Conservation (phyloP, 2,329 filamentous ascomycete species). For the Fusarium temperatum region DNA sequence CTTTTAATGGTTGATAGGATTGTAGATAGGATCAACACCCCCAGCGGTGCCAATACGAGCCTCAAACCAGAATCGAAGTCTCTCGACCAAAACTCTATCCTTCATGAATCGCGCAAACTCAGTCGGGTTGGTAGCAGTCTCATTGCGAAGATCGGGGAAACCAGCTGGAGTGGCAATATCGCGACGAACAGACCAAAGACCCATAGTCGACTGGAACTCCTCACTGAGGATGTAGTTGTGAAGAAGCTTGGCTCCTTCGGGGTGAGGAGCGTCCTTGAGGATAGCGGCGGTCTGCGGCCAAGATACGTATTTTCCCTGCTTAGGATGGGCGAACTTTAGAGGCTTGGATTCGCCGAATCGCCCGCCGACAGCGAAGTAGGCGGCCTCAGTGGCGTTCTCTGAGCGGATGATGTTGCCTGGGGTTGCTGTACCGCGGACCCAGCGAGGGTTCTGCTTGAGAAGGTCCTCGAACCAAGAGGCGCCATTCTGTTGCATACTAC, state of each 20-base stretch:
- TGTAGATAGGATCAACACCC: neutral
- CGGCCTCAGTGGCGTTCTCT: conserved; percentile 43
- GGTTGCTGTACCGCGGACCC: conserved; percentile 62
- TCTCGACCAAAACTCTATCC: conserved; percentile 7
- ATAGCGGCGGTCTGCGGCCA: conserved; percentile 62
- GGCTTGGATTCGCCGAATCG: neutral
- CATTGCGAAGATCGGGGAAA: neutral
- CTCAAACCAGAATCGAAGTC: conserved; percentile 20
- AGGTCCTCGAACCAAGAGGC: conserved; percentile 58
- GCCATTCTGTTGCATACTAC: conserved; percentile 53
- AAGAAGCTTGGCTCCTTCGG: conserved; percentile 22
- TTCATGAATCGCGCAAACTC: conserved; percentile 18
- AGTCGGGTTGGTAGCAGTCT: conserved; percentile 13
- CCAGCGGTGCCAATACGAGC: conserved; percentile 3
- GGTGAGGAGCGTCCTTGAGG: conserved; percentile 23
- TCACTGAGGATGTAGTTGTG: conserved; percentile 19
- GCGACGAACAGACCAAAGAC: conserved; percentile 16
- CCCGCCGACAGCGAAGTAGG: conserved; percentile 46
- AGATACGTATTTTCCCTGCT: conserved; percentile 52
- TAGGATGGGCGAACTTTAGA: conserved; percentile 45
- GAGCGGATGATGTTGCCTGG: no score
- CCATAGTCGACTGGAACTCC: neutral
- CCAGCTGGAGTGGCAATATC: neutral
- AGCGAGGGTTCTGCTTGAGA: conserved; percentile 58
- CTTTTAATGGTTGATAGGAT: neutral